Conservation (phyloP, 2,329 filamentous ascomycete species). For the Trichoderma semiorbis region DNA sequence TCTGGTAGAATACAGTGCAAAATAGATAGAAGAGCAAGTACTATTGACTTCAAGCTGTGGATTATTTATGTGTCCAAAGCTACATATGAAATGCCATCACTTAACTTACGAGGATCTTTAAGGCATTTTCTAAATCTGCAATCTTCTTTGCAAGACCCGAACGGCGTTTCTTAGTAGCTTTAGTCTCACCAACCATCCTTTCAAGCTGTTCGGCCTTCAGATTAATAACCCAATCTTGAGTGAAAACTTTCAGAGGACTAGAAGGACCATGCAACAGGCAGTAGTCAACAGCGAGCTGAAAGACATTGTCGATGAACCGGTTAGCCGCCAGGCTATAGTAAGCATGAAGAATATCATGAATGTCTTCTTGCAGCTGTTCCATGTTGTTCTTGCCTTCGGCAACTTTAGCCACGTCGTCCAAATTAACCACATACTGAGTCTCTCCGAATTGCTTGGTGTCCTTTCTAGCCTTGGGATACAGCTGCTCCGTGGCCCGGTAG, state of each 20-base stretch:
- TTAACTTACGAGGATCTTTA: not conserved
- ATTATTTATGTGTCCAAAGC: not conserved
- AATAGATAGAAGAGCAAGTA: not conserved
- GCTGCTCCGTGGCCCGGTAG: not conserved
- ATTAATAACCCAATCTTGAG: not conserved
- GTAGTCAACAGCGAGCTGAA: not conserved
- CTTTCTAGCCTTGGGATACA: not conserved
- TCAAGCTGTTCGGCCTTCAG: not conserved
- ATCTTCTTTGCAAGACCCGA: not conserved
- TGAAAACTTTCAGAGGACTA: not conserved
- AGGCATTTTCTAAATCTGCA: not conserved
- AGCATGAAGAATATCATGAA: not conserved
- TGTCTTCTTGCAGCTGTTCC: not conserved
- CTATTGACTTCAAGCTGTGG: not conserved
- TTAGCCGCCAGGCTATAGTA: not conserved
- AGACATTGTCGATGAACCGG: not conserved
- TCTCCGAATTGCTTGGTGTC: not conserved
- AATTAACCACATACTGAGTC: not conserved
- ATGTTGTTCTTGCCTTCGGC: not conserved
- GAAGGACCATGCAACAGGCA: not conserved
- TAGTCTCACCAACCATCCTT: not conserved
- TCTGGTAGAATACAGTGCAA: not conserved
- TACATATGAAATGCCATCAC: not conserved
- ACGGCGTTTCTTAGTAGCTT: not conserved
- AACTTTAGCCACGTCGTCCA: not conserved